A percentile compares a stretch with the other conserved stretches of the same genome.
These are phyloP conservation scores for Cryptococcus neoformans DNA, from an alignment of 1,284 basidiomycete genomes.

Conservation along the genomic window DNA sequence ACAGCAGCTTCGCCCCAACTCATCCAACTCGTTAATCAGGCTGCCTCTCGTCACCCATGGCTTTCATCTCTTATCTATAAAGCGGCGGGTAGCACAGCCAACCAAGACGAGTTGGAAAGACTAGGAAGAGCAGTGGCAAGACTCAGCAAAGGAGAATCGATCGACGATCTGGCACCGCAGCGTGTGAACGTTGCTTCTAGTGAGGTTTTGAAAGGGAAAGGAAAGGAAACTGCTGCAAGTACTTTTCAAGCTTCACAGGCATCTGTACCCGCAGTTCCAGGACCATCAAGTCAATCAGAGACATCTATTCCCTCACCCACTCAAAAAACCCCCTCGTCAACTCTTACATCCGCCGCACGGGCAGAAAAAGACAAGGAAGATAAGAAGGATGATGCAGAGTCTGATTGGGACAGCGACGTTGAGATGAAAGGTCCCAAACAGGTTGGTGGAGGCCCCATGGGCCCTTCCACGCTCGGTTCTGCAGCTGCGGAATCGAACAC, in stretches of 20 bases:
- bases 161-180: conserved; percentile 13
- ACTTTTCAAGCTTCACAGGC: background rate
- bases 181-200: too few species aligned
- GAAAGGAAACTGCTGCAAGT: background rate
- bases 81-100: conserved; percentile 41
- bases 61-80: conserved; percentile 45
- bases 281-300: conserved; percentile 1
- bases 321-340: background rate
- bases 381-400: conserved; percentile 6
- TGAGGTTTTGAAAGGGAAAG: background rate
- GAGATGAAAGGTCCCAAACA: conserved; percentile 37
- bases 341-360: background rate
- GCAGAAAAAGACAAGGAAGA: background rate
- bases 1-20: conserved; percentile 21
- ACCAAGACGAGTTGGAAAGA: conserved; percentile 42
- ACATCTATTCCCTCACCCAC: conserved; percentile 1
- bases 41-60: conserved; percentile 40
- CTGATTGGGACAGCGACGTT: conserved; percentile 28
- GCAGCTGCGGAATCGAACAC: background rate
- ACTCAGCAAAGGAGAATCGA: conserved; percentile 32
- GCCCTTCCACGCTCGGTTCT: background rate
- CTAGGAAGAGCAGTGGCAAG: conserved; percentile 38
- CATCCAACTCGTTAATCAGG: conserved; percentile 43
- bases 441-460: conserved; percentile 33
- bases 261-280: background rate